Base-by-base conservation (phyloP, 345 rosid species). In the Abelmoschus esculentus region DNA sequence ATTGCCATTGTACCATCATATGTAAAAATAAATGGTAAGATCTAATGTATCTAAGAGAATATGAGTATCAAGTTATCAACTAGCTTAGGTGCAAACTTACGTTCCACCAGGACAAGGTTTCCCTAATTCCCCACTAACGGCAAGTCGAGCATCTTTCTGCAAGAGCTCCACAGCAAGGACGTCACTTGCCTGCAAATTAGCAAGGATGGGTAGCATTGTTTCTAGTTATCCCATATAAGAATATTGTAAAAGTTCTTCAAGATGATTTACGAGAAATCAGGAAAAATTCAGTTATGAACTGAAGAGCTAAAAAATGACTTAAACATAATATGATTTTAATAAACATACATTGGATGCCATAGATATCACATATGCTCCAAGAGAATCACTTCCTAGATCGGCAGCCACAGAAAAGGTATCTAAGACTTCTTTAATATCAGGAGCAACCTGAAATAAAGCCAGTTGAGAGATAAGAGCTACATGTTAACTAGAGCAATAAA, bases 351-450 rank as follows among this genome's bases (percentile, higher is more conserved):
- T 86, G 77, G 97, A 95, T 78, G 99, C 97, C 99, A 95, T 95
- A 44, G 99, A 95, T 69, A 95, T 95, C 74, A 95, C 93, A 75
- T 95, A 95, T 73, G 99, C 97, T 73, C 99, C 99, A 77, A 95
- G 96, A 22, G 92, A 88, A 74, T 91, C 96, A 72, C 85, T 88
- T 73, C 98, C 97, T 59, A 88, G 84, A 80, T 93, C 98, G 60
- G 98, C 97, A 78, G 96, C 97, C 34, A 91, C 96, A 19, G 82
- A 92, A 74, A 91, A 95, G 54, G 96, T 88, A 74, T 95, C 93
- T 77, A 91, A 72, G 54, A 89, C 90, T 88, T 95, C 96, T 84
- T 84, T 81, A 22, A 95, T 83, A 72, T 95, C 99, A 60, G 86
- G 81, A 65, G 85, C 72, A 73, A 95, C 97, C 97, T 93, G 84